Conservation (phyloP, 1,284 basidiomycete genomes). For the Ceratobasidium sp. region DNA sequence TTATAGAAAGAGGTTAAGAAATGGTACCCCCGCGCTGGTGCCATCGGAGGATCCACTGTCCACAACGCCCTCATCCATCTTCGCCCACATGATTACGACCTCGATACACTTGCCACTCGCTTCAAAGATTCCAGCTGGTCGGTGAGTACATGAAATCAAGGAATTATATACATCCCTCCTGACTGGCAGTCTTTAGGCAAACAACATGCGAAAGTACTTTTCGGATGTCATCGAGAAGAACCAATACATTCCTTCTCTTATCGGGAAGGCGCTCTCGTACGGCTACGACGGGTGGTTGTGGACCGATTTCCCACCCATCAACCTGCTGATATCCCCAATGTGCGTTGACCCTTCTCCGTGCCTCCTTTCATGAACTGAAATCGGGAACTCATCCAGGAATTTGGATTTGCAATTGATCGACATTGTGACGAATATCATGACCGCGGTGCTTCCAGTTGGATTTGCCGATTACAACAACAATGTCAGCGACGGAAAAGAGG, state of each 20-base stretch:
- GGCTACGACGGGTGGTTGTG: constrained; percentile 30
- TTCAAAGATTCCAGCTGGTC: constrained; percentile 34
- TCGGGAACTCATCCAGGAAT: background rate
- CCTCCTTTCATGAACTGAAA: background rate
- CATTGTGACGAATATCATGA: constrained; percentile 24
- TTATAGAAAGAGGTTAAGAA: constrained; percentile 28
- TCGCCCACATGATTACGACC: constrained; percentile 28
- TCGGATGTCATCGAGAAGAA: constrained; percentile 15
- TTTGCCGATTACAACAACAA: constrained; percentile 33
- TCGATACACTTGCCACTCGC: constrained; percentile 11
- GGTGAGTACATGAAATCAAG: background rate
- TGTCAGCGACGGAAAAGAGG: constrained; percentile 29
- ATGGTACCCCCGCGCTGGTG: constrained; percentile 29
- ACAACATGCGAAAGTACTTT: constrained; percentile 24
- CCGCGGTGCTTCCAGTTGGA: constrained; percentile 20
- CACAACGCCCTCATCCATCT: constrained; percentile 34
- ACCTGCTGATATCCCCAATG: constrained; percentile 12
- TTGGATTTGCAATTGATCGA: constrained; percentile 16
- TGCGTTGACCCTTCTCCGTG: background rate
- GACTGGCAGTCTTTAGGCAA: constrained; percentile 3
- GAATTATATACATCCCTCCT: background rate
- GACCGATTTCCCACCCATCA: constrained; percentile 29
- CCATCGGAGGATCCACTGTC: constrained; percentile 29
- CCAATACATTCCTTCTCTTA: constrained; percentile 20
- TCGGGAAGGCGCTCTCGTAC: constrained; percentile 18